phyloP scores from a whole-genome alignment of 352 stramenopile genomes.

The Blastocystis sp. region DNA sequence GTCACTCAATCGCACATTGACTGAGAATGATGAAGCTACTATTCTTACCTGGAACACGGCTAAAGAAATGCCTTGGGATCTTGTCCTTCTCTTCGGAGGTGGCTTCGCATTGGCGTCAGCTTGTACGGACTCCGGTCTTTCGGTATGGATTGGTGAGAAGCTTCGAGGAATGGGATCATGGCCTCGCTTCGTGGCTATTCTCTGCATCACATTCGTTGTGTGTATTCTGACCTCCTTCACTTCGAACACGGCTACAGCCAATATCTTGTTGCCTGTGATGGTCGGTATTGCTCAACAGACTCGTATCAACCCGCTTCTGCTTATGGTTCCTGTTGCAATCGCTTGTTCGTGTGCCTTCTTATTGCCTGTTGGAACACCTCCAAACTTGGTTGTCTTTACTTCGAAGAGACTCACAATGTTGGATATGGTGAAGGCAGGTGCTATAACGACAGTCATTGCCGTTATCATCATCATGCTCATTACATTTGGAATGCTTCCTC shows the following conservation, averaged over 20 bases:
- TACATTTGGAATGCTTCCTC: conserved; percentile 20
- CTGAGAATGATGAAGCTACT: not conserved
- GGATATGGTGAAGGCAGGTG: conserved; percentile 56
- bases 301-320: conserved; percentile 1
- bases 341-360: conserved; percentile 36
- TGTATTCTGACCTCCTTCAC: conserved; percentile 46
- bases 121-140: conserved; percentile 39
- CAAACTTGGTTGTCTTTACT: conserved; percentile 40
- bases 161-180: not conserved
- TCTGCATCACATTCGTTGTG: not conserved
- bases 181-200: conserved; percentile 1
- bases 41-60: conserved; percentile 51
- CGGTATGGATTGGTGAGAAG: conserved; percentile 11
- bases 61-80: conserved; percentile 55
- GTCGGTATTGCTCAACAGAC: conserved; percentile 14
- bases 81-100: conserved; percentile 49
- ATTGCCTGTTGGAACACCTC: conserved; percentile 33
- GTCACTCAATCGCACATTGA: not conserved
- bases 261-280: conserved; percentile 45
- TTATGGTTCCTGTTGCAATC: conserved; percentile 32
- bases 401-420: conserved; percentile 18
- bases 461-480: conserved; percentile 27
- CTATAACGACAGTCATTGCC: not conserved
- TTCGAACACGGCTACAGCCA: conserved; percentile 48
- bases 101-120: conserved; percentile 39